A percentile compares a stretch with the other conserved stretches of the same genome.
phyloP scores from a whole-genome alignment of 2,329 filamentous ascomycete genomes.

The Trichoderma polysporum region DNA sequence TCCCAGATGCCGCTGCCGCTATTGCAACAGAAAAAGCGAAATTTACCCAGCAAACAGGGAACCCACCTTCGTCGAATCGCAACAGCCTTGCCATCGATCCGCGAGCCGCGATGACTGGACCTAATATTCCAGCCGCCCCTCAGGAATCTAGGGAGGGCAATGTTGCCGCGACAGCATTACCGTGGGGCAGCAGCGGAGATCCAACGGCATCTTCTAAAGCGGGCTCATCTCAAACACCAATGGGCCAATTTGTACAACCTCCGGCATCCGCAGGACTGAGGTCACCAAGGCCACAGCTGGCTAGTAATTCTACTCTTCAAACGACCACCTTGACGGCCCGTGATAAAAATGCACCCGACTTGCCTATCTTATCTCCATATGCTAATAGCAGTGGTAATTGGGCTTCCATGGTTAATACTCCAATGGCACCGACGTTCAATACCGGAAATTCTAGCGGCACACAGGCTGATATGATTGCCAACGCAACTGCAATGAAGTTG shows the following conservation, averaged over 20 bases:
- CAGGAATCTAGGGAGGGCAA: slow-evolving; percentile 35
- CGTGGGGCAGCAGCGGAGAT: slow-evolving; percentile 67
- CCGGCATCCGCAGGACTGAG: slow-evolving; percentile 71
- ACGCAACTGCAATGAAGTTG: slow-evolving; percentile 98
- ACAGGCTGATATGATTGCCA: slow-evolving; percentile 97
- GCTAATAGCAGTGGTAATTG: slow-evolving; percentile 75
- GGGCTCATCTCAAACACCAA: slow-evolving; percentile 73
- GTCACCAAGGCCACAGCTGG: slow-evolving; percentile 72
- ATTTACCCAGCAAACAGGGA: slow-evolving; percentile 92
- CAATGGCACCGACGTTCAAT: slow-evolving; percentile 86
- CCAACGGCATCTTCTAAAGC: slow-evolving; percentile 62
- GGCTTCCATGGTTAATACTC: slow-evolving; percentile 98
- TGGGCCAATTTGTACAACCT: slow-evolving; percentile 94
- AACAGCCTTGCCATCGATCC: slow-evolving; percentile 83
- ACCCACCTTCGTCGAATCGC: slow-evolving; percentile 84
- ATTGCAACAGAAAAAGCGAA: slow-evolving; percentile 98
- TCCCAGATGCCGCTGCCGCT: slow-evolving; percentile 95
- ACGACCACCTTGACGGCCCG: slow-evolving; percentile 74
- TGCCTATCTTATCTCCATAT: slow-evolving; percentile 84
- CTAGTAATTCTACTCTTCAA: slow-evolving; percentile 71
- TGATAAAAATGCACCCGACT: slow-evolving; percentile 66
- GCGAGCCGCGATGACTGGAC: slow-evolving; percentile 70
- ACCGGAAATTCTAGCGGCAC: slow-evolving; percentile 52
- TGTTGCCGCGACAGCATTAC: slow-evolving; percentile 53
- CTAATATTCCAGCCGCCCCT: slow-evolving; percentile 66